Evolutionary conservation across 192 early-diverging fungal species (phyloP), one percentile per base, ranked within the genome.

Genomic region (Coemansia sp.): DNA sequence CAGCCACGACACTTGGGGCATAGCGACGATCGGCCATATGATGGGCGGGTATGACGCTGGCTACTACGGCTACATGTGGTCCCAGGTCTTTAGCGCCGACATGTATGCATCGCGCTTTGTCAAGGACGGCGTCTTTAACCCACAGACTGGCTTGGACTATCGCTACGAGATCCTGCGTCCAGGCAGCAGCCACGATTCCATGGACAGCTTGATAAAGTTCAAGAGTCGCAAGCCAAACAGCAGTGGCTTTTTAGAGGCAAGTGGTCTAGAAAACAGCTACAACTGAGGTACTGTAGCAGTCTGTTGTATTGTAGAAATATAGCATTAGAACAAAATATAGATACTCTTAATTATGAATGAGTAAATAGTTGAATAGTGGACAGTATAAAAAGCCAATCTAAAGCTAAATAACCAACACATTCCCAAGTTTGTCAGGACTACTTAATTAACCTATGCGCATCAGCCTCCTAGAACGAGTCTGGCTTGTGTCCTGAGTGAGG

Each of bases 41-140:
- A 91, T 91, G 85, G 89, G 90, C 43, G 92, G 91, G 38, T 93
- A 93, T 57, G 92, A 92, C 63, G 89, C 91, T 42, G 88, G 85
- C 15, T 93, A 93, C 67, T 94, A 93, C 61, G 91, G 90, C 6
- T 94, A 94, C 72, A 76, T 91, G 67, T 95, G 89, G 89, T 87
- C 90, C 20, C 88, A 95, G 86, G 91, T 93, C 47, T 94, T 91
- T 73, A 90, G 91, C 13, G 90, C 90, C 47, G 94, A 96, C 76
- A 92, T 96, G 87, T 96, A 88, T 79, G 92, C 82, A 33, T 85
- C 87, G 33, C 85, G 89, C 46, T 93, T 93, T 75, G 78, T 85
- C 59, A 82, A 79, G 7, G 83, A 89, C 27, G 80, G 81, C 31
- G 81, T 93, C 2, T 49, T 86, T 44, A 89, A 88, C 70, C 67